These are phyloP conservation scores for Anaeramoeba flamelloides DNA, from an alignment of 78 protist genomes.

Conservation along the genomic window DNA sequence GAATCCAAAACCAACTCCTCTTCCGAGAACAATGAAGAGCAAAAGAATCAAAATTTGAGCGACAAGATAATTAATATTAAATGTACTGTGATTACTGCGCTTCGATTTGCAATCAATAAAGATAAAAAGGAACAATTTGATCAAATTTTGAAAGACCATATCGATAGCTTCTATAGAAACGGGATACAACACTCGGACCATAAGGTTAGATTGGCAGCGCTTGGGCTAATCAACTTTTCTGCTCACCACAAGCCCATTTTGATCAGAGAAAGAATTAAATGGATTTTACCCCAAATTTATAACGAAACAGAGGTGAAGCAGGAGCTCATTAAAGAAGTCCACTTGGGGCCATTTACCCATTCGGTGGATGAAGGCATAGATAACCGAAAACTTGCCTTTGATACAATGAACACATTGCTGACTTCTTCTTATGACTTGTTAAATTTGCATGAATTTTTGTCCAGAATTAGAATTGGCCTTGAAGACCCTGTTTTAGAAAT, in stretches of 20 bases:
- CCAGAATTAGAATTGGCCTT: constrained; percentile 38
- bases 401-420: constrained; percentile 69
- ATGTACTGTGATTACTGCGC: constrained; percentile 40
- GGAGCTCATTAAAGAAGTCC: constrained; percentile 60
- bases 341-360: constrained; percentile 84
- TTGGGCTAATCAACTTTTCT: constrained; percentile 51
- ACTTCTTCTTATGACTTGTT: constrained; percentile 36
- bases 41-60: no score
- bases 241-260: constrained; percentile 50
- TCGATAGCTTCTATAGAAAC: no score
- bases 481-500: no score
- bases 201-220: constrained; percentile 55
- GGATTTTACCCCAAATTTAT: constrained; percentile 46
- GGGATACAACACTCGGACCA: no score
- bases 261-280: constrained; percentile 22
- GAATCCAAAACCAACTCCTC: neutral
- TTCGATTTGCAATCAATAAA: constrained; percentile 54
- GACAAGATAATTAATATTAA: no score
- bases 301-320: constrained; percentile 32
- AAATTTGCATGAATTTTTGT: constrained; percentile 26
- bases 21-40: no score
- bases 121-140: no score
- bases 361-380: constrained; percentile 82
- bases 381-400: constrained; percentile 59
- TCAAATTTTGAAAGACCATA: no score